Base-by-base conservation (phyloP, 345 rosid genomes). In the Firmiana major region DNA sequence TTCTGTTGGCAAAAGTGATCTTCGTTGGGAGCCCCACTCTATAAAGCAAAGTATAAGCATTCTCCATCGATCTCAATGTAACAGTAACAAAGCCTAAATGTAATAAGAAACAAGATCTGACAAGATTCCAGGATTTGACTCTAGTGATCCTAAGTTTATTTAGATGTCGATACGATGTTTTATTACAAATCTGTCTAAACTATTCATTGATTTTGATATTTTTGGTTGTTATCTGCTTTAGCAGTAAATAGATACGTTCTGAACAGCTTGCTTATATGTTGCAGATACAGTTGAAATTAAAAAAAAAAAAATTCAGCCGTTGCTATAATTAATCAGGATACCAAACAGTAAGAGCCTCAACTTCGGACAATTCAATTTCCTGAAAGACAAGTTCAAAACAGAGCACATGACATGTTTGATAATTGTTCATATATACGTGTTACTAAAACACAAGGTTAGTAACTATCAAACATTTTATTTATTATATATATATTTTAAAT, bases 1-100 rank as follows among this genome's bases (percentile, higher is more conserved):
- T 46, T 75, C 77, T 68, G 65, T 71, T 63, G 42, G 79, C 49
- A 55, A 79, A 73, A 80, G 49, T 69, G 55, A 58, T 24, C 40
- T 38, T 16, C 46, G 26, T 38, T 84, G 79, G 80, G 82, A 84
- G 77, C 79, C 82, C 74, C 84, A 81, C 73, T 76, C 84, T 70
- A 64, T 24, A 72, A 74, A 82, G 75, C 67, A 75, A 74, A 36
- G 9, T 38, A 71, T 59, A 38, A 64, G 40, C 21, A 67, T 51
- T 43, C 49, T 64, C 46, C 71, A 53, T 28, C 6, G 17, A 17
- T 17, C 42, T 28, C 22, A 22, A 24, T 28, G 45, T 48, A 46
- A 49, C 71, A 63, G 57, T 26, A 45, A 78, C 53, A 77, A 63
- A 53, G 34, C 34, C 64, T 48, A 76, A 46, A 76, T 38, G 69